These are phyloP conservation scores for Rhododendron ferrugineum DNA, from an alignment of 148 eudicot genomes.

Conservation along the genomic window DNA sequence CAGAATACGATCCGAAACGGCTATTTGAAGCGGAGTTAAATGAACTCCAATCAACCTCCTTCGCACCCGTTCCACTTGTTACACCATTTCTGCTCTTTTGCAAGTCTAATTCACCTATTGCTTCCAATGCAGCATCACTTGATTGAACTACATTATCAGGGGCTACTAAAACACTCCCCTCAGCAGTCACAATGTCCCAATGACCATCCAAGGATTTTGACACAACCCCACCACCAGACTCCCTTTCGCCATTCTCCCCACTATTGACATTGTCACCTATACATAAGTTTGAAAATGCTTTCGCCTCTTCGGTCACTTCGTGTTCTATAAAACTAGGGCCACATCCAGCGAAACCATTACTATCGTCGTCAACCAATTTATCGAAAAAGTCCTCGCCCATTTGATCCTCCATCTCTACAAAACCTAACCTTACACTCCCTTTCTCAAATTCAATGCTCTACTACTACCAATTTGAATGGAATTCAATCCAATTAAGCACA, in stretches of 20 bases:
- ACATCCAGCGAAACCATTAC: slow-evolving; percentile 17
- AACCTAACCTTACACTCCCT: not conserved
- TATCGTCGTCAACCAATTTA: slow-evolving; percentile 67
- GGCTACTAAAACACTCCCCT: not conserved
- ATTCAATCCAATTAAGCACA: not conserved
- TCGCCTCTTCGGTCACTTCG: slow-evolving; percentile 32
- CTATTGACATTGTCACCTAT: slow-evolving; percentile 18
- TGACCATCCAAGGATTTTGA: not conserved
- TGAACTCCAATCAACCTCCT: slow-evolving; percentile 80
- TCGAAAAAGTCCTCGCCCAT: slow-evolving; percentile 65
- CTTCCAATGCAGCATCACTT: slow-evolving; percentile 18
- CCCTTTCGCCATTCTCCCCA: slow-evolving; percentile 1
- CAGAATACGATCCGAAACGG: slow-evolving; percentile 40
- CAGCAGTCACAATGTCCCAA: not conserved
- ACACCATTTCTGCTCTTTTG: slow-evolving; percentile 22
- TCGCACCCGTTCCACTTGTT: slow-evolving; percentile 37
- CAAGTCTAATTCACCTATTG: slow-evolving; percentile 21
- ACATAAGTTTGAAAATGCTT: slow-evolving; percentile 34
- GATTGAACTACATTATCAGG: slow-evolving; percentile 26
- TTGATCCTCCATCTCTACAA: slow-evolving; percentile 48
- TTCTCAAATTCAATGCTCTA: not conserved
- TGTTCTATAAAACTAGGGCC: slow-evolving; percentile 20
- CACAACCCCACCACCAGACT: not conserved
- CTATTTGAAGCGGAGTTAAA: slow-evolving; percentile 32
- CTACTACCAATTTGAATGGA: not conserved